Evolutionary conservation across 2,329 filamentous ascomycete genomes (phyloP).

Genomic region (Fusarium torreyae): DNA sequence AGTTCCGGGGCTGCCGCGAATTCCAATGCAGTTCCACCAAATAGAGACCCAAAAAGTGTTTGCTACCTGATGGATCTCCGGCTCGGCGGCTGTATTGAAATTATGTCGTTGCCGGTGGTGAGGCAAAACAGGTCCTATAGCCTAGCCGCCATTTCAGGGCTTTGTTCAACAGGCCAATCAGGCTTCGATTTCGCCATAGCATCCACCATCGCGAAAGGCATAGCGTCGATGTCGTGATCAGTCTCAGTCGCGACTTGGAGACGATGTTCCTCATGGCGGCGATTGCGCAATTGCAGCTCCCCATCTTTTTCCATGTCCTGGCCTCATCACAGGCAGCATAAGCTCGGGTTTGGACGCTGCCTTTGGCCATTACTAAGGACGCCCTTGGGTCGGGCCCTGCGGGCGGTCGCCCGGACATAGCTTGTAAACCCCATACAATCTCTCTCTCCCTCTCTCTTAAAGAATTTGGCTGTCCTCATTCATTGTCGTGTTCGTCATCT

Average conservation of each 20-base stretch:
- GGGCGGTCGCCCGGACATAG: slow-evolving; percentile 51
- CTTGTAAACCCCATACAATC: slow-evolving; percentile 47
- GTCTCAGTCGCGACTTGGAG: slow-evolving; percentile 54
- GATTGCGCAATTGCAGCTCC: slow-evolving; percentile 57
- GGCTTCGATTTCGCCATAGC: slow-evolving; percentile 37
- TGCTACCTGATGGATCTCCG: slow-evolving; percentile 42
- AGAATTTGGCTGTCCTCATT: slow-evolving; percentile 48
- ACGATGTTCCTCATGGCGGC: slow-evolving; percentile 52
- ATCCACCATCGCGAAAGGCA: slow-evolving; percentile 61
- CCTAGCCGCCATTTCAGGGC: slow-evolving; percentile 46
- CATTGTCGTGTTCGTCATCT: slow-evolving; percentile 43
- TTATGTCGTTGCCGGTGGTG: slow-evolving; percentile 41
- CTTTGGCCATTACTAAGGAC: slow-evolving; percentile 49
- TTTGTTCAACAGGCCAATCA: slow-evolving; percentile 55
- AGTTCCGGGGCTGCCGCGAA: slow-evolving; percentile 30
- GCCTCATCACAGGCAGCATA: slow-evolving; percentile 42
- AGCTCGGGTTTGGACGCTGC: slow-evolving; percentile 43
- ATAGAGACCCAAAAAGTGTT: slow-evolving; percentile 28
- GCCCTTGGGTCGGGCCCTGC: slow-evolving; percentile 41
- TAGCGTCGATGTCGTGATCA: slow-evolving; percentile 70
- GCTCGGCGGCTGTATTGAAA: slow-evolving; percentile 48
- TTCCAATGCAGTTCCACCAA: slow-evolving; percentile 22
- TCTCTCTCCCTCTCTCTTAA: slow-evolving; percentile 42
- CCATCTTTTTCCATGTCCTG: slow-evolving; percentile 47
- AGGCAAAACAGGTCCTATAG: slow-evolving; percentile 46